Evolutionary conservation across 306 rosid genomes (phyloP), one percentile per base, ranked within the genome.

Genomic region (Rosa multiflora): DNA sequence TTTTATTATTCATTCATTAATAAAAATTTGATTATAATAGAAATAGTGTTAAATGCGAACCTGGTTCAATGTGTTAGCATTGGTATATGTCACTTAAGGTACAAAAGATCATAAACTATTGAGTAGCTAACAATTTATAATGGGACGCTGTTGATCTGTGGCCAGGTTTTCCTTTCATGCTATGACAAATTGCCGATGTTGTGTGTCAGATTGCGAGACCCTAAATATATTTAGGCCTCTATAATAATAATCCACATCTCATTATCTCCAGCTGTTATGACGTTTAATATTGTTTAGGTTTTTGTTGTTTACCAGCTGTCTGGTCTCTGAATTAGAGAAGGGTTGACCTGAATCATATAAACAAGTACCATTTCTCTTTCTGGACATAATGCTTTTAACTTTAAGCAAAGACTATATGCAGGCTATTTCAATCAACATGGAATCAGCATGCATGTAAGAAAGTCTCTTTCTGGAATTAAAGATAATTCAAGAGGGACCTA

Each of bases 261-360:
- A 66, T 66, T 76, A 82, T 48, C 32, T 80, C 93, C 96, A 89
- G 90, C 91, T 89, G 91, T 72, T 6, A 73, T 56, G 74, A 81
- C 55, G 77, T 81, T 85, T 70, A 12, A 63, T 26, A 1, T 12
- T 42, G 43, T 76, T 72, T 43, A 53, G 23, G 23, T 2, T 53
- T 53, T 53, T 67, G 76, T 70, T 74, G 67, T 66, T 84, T 73
- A 78, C 85, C 86, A 80, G 70, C 78, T 73, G 78, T 71, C 26
- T 48, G 46, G 56, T 40, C 72, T 74, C 29, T 59, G 68, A 59
- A 52, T 37, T 62, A 49, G 55, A 72, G 20, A 4, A 64, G 48
- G 74, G 83, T 80, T 80, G 79, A 80, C 79, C 43, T 13, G 10
- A 23, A 23, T 2, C 18, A 9, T 52, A 21, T 58, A 58, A 58